These are phyloP conservation scores for bread wheat (Triticum aestivum) DNA, from an alignment of 176 grass and related monocot genomes.

Conservation along the genomic window DNA sequence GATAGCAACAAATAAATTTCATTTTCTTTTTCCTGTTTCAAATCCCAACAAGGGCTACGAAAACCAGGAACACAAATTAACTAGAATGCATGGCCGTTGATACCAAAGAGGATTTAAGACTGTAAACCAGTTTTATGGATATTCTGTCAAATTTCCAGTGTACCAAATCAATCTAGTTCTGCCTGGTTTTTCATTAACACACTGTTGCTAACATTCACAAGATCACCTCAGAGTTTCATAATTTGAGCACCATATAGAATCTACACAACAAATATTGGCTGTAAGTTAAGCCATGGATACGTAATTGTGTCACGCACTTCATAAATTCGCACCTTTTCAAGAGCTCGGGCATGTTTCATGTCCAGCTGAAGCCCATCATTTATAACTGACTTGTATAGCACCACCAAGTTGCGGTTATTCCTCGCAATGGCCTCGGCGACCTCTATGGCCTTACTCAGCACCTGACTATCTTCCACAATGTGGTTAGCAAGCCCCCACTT, in stretches of 20 bases:
- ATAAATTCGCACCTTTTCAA: conserved; percentile 64
- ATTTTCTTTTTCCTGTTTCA: not conserved
- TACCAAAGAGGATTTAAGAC: not conserved
- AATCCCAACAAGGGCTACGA: not conserved
- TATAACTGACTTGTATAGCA: conserved; percentile 82
- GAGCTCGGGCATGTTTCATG: conserved; percentile 52
- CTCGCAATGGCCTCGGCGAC: conserved; percentile 55
- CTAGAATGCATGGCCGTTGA: not conserved
- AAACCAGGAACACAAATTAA: not conserved
- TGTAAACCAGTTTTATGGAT: not conserved
- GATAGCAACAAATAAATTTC: not conserved
- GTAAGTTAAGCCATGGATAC: not conserved
- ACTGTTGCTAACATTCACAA: not conserved
- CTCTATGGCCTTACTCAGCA: conserved; percentile 71
- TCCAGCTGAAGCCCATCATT: conserved; percentile 88
- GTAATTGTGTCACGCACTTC: conserved; percentile 4
- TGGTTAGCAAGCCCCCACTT: conserved; percentile 91
- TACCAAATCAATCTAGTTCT: not conserved
- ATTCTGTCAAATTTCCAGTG: not conserved
- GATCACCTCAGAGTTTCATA: not conserved
- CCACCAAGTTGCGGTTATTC: conserved; percentile 72
- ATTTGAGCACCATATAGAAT: not conserved
- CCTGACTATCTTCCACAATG: conserved; percentile 63
- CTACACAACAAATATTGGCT: not conserved
- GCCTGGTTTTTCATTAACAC: not conserved